Evolutionary conservation across 1,139 yeast genomes (phyloP).

Genomic region (Suhomyces chickasaworum): DNA sequence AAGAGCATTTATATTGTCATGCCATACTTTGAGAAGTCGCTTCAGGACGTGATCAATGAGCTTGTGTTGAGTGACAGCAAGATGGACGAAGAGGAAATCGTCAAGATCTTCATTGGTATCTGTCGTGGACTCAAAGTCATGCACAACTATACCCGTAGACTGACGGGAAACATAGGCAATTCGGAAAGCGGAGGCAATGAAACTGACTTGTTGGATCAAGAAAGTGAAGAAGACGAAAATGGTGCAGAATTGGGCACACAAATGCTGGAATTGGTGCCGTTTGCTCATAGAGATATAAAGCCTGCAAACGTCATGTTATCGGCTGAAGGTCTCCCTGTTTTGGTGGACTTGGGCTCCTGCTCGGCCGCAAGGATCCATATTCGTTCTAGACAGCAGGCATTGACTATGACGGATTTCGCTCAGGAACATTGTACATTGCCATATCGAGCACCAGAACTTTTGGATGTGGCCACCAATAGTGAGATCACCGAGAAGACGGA

Average conservation of each 20-base stretch:
- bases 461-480: conserved; percentile 70
- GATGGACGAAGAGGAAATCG: conserved; percentile 63
- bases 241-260: conserved; percentile 38
- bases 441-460: conserved; percentile 86
- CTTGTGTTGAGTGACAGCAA: conserved; percentile 56
- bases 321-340: conserved; percentile 71
- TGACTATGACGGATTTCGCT: conserved; percentile 76
- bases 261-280: conserved; percentile 62
- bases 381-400: conserved; percentile 66
- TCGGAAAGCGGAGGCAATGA: conserved; percentile 29
- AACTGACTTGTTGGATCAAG: conserved; percentile 34
- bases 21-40: conserved; percentile 71
- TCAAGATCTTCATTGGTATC: conserved; percentile 63
- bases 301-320: conserved; percentile 88
- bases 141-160: conserved; percentile 60
- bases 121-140: conserved; percentile 74
- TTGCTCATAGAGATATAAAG: conserved; percentile 83
- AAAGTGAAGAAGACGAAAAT: conserved; percentile 29
- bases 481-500: conserved; percentile 73
- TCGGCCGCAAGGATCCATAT: conserved; percentile 60
- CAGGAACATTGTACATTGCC: conserved; percentile 87
- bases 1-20: conserved; percentile 75
- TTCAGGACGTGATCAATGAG: conserved; percentile 74
- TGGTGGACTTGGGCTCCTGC: conserved; percentile 85
- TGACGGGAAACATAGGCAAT: conserved; percentile 19